Conservation (phyloP, 2,329 filamentous ascomycete species). For the Paracorniculantispora psalliotae region DNA sequence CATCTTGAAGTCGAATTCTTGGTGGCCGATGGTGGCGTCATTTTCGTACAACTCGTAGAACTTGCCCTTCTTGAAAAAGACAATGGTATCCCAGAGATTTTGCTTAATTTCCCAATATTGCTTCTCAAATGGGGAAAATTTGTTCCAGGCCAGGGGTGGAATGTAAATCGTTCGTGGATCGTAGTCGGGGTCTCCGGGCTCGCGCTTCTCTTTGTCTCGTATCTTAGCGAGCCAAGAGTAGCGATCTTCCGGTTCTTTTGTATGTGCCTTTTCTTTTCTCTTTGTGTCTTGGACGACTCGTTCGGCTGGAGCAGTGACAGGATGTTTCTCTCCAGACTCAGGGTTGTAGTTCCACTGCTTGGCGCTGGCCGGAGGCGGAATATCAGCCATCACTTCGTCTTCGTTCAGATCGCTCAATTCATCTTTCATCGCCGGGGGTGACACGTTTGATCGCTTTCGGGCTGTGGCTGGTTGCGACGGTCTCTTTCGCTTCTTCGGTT, state of each 20-base stretch:
- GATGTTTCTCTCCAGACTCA: conserved; percentile 34
- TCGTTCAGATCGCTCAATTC: conserved; percentile 46
- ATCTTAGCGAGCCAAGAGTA: conserved; percentile 89
- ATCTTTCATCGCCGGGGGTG: conserved; percentile 30
- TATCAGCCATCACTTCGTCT: conserved; percentile 50
- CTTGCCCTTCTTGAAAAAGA: conserved; percentile 99
- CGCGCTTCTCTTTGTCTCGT: conserved; percentile 76
- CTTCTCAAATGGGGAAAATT: conserved; percentile 92
- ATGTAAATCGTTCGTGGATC: conserved; percentile 90
- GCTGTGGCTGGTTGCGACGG: conserved; percentile 45
- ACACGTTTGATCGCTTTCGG: conserved; percentile 59
- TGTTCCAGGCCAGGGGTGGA: conserved; percentile 70
- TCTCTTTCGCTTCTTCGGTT: conserved; percentile 73
- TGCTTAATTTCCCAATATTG: conserved; percentile 99
- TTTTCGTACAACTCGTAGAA: conserved; percentile 99
- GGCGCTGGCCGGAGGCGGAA: conserved; percentile 65
- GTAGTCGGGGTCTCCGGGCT: conserved; percentile 76
- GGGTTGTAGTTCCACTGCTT: conserved; percentile 72
- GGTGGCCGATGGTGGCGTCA: conserved; percentile 92
- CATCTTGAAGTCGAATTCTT: conserved; percentile 94
- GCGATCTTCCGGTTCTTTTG: conserved; percentile 76
- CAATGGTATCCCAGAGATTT: conserved; percentile 94
- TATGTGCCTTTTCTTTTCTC: conserved; percentile 64
- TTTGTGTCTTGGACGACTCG: conserved; percentile 29
- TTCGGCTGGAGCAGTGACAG: conserved; percentile 30